These are phyloP conservation scores for Chaetomium fimeti DNA, from an alignment of 495 filamentous ascomycete species.

Conservation along the genomic window DNA sequence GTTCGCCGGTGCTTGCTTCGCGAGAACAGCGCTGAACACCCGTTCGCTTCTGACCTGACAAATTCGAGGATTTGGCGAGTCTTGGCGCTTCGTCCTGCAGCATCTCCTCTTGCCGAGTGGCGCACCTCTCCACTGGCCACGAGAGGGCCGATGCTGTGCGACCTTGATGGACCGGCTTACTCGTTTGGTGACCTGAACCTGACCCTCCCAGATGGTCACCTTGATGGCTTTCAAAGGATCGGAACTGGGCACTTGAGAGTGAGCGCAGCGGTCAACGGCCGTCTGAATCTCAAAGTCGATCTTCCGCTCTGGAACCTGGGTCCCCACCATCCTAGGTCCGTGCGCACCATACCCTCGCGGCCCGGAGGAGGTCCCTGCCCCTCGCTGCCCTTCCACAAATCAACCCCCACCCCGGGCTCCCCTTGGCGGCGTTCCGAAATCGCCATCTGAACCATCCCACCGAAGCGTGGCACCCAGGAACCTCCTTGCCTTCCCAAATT, in stretches of 20 bases:
- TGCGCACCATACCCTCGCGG: neutral
- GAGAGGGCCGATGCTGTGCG: conserved; percentile 3
- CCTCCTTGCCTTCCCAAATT: neutral
- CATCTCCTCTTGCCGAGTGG: conserved; percentile 8
- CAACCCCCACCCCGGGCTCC: neutral
- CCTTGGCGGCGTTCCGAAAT: conserved; percentile 3
- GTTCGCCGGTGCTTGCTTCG: neutral
- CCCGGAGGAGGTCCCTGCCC: neutral
- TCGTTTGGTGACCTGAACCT: neutral
- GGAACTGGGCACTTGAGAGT: neutral
- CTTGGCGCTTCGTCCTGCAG: conserved; percentile 7
- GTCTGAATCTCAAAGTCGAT: conserved; percentile 15
- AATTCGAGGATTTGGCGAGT: conserved; percentile 11
- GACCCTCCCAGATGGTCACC: neutral
- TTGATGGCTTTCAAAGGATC: conserved; percentile 11
- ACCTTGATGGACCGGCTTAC: neutral
- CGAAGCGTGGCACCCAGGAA: neutral
- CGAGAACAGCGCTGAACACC: neutral
- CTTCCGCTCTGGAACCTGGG: conserved; percentile 13
- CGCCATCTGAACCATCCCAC: conserved; percentile 2
- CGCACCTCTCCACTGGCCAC: neutral
- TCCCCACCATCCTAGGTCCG: neutral
- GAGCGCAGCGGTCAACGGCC: neutral
- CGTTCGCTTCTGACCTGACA: conserved; percentile 14
- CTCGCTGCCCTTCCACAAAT: neutral